Percentiles rank a stretch among this genome's conserved stretches.
Evolutionary conservation across 345 rosid genomes (phyloP).

Genomic region (Chamaenerion angustifolium): DNA sequence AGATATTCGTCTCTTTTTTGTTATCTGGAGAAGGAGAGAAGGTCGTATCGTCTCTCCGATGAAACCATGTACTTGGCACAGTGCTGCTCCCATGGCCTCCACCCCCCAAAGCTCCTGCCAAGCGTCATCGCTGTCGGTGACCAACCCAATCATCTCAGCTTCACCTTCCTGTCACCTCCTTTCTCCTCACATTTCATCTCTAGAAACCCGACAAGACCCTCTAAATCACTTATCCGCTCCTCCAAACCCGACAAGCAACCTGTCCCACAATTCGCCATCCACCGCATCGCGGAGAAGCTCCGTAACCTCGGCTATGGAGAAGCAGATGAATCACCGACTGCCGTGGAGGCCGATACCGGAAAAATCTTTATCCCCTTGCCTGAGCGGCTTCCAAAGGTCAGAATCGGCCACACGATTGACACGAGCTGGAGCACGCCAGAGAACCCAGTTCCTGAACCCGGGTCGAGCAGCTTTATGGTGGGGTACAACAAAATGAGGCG

Average conservation of each 20-base stretch:
- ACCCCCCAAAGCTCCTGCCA: too few species aligned
- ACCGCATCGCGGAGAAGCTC: slow-evolving; percentile 87
- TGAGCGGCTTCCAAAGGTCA: slow-evolving; percentile 37
- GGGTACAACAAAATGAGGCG: slow-evolving; percentile 44
- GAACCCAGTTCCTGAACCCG: slow-evolving; percentile 69
- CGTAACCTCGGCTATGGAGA: slow-evolving; percentile 72
- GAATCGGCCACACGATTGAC: slow-evolving; percentile 90
- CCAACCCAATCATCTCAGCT: not conserved
- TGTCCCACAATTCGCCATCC: slow-evolving; percentile 61
- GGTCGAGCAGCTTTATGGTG: slow-evolving; percentile 48
- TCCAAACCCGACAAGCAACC: slow-evolving; percentile 15
- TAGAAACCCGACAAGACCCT: slow-evolving; percentile 6
- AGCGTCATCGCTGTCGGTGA: too few species aligned
- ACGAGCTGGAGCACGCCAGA: slow-evolving; percentile 91
- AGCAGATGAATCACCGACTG: slow-evolving; percentile 8
- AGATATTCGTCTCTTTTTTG: too few species aligned
- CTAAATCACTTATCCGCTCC: slow-evolving; percentile 15
- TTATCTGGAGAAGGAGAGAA: too few species aligned
- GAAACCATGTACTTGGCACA: too few species aligned
- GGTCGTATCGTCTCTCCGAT: too few species aligned
- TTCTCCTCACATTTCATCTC: slow-evolving; percentile 13
- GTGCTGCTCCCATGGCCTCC: too few species aligned
- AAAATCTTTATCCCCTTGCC: slow-evolving; percentile 80
- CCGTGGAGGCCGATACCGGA: slow-evolving; percentile 20
- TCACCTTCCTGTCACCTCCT: slow-evolving; percentile 5